A percentile compares a stretch with the other conserved stretches of the same genome.
Conservation (phyloP, 306 rosid genomes). For the Bauhinia variegata region DNA sequence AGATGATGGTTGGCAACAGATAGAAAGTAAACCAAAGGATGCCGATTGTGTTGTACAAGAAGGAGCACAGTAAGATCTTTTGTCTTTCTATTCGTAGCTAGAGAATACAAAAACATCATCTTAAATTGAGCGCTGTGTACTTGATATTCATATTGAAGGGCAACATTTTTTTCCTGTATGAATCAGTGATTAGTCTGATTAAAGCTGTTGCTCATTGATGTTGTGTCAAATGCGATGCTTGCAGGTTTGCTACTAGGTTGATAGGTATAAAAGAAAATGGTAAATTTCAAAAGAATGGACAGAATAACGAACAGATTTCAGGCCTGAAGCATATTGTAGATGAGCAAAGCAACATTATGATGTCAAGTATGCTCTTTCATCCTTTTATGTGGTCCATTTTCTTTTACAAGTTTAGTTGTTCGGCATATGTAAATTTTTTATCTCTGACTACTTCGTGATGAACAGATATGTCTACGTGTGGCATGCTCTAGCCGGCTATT, state of each 20-base stretch:
- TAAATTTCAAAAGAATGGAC: constrained; percentile 73
- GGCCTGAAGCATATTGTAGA: constrained; percentile 89
- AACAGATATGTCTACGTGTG: constrained; percentile 83
- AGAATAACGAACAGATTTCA: constrained; percentile 49
- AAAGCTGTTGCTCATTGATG: constrained; percentile 26
- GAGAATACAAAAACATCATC: background rate
- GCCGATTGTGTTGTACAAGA: constrained; percentile 66
- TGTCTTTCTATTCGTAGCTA: background rate
- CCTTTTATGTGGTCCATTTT: background rate
- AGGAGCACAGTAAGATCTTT: constrained; percentile 89
- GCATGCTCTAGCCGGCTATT: constrained; percentile 97
- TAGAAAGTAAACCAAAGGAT: constrained; percentile 71
- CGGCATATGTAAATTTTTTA: background rate
- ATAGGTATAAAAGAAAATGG: constrained; percentile 86
- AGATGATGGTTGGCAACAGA: constrained; percentile 99
- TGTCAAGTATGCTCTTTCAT: constrained; percentile 66
- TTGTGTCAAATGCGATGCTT: constrained; percentile 28
- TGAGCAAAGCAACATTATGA: constrained; percentile 76
- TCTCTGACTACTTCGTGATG: constrained; percentile 1
- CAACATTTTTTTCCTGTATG: background rate
- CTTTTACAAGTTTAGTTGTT: background rate
- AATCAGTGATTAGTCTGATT: background rate
- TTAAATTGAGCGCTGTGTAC: background rate
- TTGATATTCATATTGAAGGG: background rate
- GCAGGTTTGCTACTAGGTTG: constrained; percentile 88